Evolutionary conservation across 176 grass and related monocot genomes (phyloP).

Genomic region (Poa pratensis): DNA sequence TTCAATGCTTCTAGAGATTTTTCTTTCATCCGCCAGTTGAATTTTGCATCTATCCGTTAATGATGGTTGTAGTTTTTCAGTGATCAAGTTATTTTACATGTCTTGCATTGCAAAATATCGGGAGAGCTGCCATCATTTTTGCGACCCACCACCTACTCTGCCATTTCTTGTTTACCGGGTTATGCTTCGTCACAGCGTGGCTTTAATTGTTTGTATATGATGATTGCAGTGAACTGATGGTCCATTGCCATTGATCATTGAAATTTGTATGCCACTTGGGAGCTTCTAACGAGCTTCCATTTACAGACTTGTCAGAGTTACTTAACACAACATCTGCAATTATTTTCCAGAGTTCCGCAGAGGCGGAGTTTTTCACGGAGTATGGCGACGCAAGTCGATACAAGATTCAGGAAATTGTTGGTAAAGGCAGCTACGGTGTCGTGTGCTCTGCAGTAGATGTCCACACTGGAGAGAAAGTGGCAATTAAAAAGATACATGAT

Average conservation of each 20-base stretch:
- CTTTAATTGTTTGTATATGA: slow-evolving; percentile 35
- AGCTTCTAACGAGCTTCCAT: slow-evolving; percentile 8
- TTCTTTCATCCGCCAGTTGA: slow-evolving; percentile 25
- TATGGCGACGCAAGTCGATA: slow-evolving; percentile 96
- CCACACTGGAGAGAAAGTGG: slow-evolving; percentile 91
- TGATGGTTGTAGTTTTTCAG: slow-evolving; percentile 34
- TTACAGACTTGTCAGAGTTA: neutral
- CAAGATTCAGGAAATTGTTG: slow-evolving; percentile 98
- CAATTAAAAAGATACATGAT: slow-evolving; percentile 98
- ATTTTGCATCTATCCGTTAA: slow-evolving; percentile 18
- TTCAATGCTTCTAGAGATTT: slow-evolving; percentile 16
- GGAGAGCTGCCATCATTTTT: slow-evolving; percentile 46
- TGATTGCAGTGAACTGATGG: slow-evolving; percentile 39
- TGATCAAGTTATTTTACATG: slow-evolving; percentile 25
- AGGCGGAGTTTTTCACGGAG: slow-evolving; percentile 91
- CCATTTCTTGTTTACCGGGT: neutral
- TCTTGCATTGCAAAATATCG: slow-evolving; percentile 24
- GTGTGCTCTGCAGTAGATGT: slow-evolving; percentile 95
- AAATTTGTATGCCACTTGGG: neutral
- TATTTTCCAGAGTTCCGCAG: slow-evolving; percentile 65
- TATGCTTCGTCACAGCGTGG: slow-evolving; percentile 1
- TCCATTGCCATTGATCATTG: slow-evolving; percentile 43
- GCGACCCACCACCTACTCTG: slow-evolving; percentile 24
- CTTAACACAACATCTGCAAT: slow-evolving; percentile 30
- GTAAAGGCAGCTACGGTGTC: slow-evolving; percentile 97